Conservation (phyloP, 148 eudicot genomes). For the Camellia lanceoleosa region DNA sequence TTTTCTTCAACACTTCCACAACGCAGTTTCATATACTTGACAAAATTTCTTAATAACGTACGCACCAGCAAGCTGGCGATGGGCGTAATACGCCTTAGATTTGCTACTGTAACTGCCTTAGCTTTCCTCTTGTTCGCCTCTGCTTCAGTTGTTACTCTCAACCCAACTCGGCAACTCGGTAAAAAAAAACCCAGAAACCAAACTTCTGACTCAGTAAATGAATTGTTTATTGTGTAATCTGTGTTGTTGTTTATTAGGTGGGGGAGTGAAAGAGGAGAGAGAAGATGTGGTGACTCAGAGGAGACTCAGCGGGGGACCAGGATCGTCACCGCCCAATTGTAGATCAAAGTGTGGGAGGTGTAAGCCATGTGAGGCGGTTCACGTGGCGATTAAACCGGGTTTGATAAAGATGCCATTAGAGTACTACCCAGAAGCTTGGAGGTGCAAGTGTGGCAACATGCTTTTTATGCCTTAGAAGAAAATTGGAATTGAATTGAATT, state of each 20-base stretch:
- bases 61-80: no score
- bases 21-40: no score
- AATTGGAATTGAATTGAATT: not conserved
- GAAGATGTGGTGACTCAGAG: constrained; percentile 14
- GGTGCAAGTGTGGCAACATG: constrained; percentile 68
- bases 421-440: constrained; percentile 91
- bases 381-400: constrained; percentile 68
- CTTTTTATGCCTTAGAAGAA: constrained; percentile 57
- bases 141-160: constrained; percentile 3
- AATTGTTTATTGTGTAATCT: not conserved
- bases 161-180: constrained; percentile 12
- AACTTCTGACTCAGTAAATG: not conserved
- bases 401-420: constrained; percentile 43
- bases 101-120: constrained; percentile 1
- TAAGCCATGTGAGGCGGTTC: constrained; percentile 66
- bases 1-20: no score
- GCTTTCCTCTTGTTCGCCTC: constrained; percentile 3
- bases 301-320: constrained; percentile 50
- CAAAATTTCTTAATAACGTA: no score
- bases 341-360: constrained; percentile 68
- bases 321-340: constrained; percentile 77
- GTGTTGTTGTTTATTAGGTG: not conserved
- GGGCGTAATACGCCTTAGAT: no score
- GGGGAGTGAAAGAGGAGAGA: not conserved
- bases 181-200: not conserved